A percentile compares a stretch with the other conserved stretches of the same genome.
phyloP scores from a whole-genome alignment of 106 monocot genomes.

The Triglochin maritima region DNA sequence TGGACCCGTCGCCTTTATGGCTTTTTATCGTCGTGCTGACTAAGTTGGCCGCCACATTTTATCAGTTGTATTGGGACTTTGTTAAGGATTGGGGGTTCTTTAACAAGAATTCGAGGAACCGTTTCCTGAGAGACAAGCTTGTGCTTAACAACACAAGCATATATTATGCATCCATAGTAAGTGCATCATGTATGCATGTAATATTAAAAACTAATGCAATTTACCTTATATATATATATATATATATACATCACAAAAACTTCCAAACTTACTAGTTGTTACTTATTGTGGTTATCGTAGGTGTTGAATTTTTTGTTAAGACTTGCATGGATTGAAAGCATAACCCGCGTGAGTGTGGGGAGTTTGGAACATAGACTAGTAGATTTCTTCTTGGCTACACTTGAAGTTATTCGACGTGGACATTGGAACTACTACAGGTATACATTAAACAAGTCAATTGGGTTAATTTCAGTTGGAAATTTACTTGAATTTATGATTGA shows the following conservation, averaged over 20 bases:
- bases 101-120: constrained; percentile 39
- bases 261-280: neutral
- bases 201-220: too few relatives aligned
- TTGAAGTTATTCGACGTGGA: constrained; percentile 78
- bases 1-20: constrained; percentile 46
- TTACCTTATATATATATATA: too few relatives aligned
- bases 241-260: too few relatives aligned
- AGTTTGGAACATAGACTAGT: constrained; percentile 47
- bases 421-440: constrained; percentile 99
- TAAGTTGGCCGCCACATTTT: constrained; percentile 54
- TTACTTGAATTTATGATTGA: too few relatives aligned
- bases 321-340: constrained; percentile 79
- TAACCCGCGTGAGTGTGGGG: constrained; percentile 38
- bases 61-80: constrained; percentile 97
- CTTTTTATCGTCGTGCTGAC: constrained; percentile 36
- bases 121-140: constrained; percentile 71
- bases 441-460: too few relatives aligned
- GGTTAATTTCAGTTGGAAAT: too few relatives aligned
- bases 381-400: constrained; percentile 66
- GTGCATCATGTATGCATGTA: too few relatives aligned
- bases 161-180: constrained; percentile 87
- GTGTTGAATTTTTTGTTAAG: constrained; percentile 67
- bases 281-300: constrained; percentile 17
- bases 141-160: constrained; percentile 59
- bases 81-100: constrained; percentile 96